These are phyloP conservation scores for Pythium angustatum DNA, from an alignment of 352 stramenopile species.

Conservation along the genomic window DNA sequence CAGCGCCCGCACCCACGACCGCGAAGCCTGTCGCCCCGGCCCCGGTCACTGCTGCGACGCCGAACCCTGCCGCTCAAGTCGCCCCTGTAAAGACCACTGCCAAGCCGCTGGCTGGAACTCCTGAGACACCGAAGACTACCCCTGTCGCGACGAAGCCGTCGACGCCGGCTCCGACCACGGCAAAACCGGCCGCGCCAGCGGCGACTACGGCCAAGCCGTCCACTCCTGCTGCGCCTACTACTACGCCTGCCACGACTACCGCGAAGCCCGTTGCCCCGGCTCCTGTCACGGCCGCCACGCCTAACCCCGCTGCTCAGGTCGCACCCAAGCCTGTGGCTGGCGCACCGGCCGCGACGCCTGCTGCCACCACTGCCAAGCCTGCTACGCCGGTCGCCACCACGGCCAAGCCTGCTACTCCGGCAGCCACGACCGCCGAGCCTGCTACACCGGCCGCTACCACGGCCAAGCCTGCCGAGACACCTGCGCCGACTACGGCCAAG, in stretches of 20 bases:
- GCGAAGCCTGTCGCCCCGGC: background rate
- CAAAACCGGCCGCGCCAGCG: conserved; percentile 7
- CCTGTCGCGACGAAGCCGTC: background rate
- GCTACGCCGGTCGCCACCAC: background rate
- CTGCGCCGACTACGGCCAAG: background rate
- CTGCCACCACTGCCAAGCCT: background rate
- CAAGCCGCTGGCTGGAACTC: conserved; percentile 5
- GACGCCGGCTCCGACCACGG: background rate
- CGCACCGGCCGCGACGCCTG: background rate
- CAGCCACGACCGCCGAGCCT: too few relatives aligned
- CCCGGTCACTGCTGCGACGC: background rate
- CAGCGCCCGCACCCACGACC: background rate
- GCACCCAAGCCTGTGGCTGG: conserved; percentile 10
- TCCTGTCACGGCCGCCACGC: conserved; percentile 3
- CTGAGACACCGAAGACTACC: background rate
- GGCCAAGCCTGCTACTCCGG: background rate
- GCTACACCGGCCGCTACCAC: background rate
- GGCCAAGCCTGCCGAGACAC: conserved; percentile 6
- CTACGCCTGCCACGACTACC: conserved; percentile 1
- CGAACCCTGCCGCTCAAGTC: conserved; percentile 1
- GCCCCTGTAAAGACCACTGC: background rate
- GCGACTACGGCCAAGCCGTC: background rate
- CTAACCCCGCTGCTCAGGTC: conserved; percentile 3
- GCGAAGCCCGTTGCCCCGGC: conserved; percentile 2
- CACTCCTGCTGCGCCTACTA: background rate